Conservation (phyloP, 2,329 filamentous ascomycete genomes). For the Fusarium sp. region DNA sequence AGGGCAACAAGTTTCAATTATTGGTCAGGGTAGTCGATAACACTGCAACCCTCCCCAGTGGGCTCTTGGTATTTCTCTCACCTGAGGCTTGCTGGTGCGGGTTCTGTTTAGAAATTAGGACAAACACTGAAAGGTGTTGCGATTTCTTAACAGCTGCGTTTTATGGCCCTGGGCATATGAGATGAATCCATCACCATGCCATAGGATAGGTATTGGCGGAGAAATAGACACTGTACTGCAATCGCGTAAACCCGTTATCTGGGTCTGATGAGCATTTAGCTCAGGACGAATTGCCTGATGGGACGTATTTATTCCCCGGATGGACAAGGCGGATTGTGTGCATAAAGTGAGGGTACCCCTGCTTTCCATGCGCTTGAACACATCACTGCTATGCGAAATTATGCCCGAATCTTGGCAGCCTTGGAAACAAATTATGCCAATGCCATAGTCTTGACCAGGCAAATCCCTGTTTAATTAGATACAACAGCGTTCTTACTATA, state of each 20-base stretch:
- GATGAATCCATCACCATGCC: neutral
- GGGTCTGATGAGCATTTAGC: slow-evolving; percentile 12
- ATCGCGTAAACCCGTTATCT: neutral
- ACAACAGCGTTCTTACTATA: too few species aligned
- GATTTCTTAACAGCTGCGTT: slow-evolving; percentile 12
- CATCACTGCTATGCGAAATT: slow-evolving; percentile 21
- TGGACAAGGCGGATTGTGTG: slow-evolving; percentile 3
- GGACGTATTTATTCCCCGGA: slow-evolving; percentile 18
- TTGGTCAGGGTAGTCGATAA: slow-evolving; percentile 26
- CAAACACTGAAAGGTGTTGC: slow-evolving; percentile 7
- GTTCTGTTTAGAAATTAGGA: slow-evolving; percentile 9
- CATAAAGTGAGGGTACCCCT: slow-evolving; percentile 30
- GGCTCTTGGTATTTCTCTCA: slow-evolving; percentile 11
- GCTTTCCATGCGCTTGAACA: slow-evolving; percentile 14
- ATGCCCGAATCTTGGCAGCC: slow-evolving; percentile 5
- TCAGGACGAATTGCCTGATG: slow-evolving; percentile 11
- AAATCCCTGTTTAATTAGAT: too few species aligned
- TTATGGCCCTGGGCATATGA: neutral
- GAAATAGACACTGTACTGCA: slow-evolving; percentile 1
- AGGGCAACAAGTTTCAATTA: slow-evolving; percentile 29
- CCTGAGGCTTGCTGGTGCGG: slow-evolving; percentile 5
- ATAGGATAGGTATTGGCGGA: slow-evolving; percentile 4
- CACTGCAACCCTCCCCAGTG: slow-evolving; percentile 29
- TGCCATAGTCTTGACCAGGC: neutral
- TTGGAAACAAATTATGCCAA: slow-evolving; percentile 15